Evolutionary conservation across 768 basidiomycete genomes (phyloP), one percentile per base, ranked within the genome.

Genomic region (Termitomyces sp.): DNA sequence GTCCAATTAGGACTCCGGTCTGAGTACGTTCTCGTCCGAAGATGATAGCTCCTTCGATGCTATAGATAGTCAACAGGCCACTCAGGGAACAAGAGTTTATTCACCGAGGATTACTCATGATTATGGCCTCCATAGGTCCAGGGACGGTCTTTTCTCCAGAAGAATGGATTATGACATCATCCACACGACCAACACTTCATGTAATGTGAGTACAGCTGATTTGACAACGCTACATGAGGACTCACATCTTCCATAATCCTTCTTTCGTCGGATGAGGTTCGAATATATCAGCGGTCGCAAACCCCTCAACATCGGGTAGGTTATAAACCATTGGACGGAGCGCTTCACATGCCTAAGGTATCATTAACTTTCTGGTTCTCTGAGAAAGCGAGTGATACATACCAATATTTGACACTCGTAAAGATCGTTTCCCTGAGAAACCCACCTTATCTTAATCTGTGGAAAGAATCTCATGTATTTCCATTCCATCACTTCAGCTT

Each of bases 301-400:
- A 75, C 1, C 74, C 76, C 14, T 60, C 61, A 10, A 67, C 62
- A 41, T 73, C 70, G 4, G 60, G 55, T 3, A 76, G 31, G 51
- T 76, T 41, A 19, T 41, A 19, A 17, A 41, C 9, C 17, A 41
- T 9, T 41, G 40, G 40, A 41, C 40, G 40, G n/a, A 41, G 17
- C 8, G n/a, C 7, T 41, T 41, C 40, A 19, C 40, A 41, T 19
- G 40, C 40, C 40, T 41, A 41, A 8, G n/a, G 40, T 10, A 19
- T 19, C 17, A 19, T 41, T 10, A 19, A 17, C 8, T 19, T 8
- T 40, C 17, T n/a, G 8, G 1, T 4, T 19, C 4, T 8, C n/a
- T 41, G 40, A 41, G 9, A 19, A 19, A 41, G 40, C 40, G n/a
- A 19, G 9, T 10, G 40, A 41, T 10, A 19, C 9, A 41, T n/a